Evolutionary conservation across 306 rosid genomes (phyloP).

Genomic region (apple (Malus domestica)): ASM211411v1 NC_041789.1:21638501-21639000

Average conservation of each 20-base stretch:
- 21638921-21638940: too few species aligned
- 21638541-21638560: conserved; percentile 46
- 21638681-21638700: conserved; percentile 16
- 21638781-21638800: background rate
- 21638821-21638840: background rate
- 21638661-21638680: conserved; percentile 2
- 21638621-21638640: background rate
- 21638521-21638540: conserved; percentile 31
- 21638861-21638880: too few species aligned
- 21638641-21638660: conserved; percentile 4
- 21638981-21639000: too few species aligned
- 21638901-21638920: too few species aligned
- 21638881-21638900: too few species aligned
- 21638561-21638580: conserved; percentile 14
- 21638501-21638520: conserved; percentile 49
- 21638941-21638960: too few species aligned
- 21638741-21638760: background rate
- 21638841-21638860: background rate
- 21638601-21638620: background rate
- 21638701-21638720: conserved; percentile 6
- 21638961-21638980: too few species aligned
- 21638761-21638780: background rate
- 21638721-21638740: background rate
- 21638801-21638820: background rate
- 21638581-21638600: background rate